A percentile compares a stretch with the other conserved stretches of the same genome.
phyloP scores from a whole-genome alignment of 176 grass and related monocot genomes.

The Saccharum officinarum region DNA sequence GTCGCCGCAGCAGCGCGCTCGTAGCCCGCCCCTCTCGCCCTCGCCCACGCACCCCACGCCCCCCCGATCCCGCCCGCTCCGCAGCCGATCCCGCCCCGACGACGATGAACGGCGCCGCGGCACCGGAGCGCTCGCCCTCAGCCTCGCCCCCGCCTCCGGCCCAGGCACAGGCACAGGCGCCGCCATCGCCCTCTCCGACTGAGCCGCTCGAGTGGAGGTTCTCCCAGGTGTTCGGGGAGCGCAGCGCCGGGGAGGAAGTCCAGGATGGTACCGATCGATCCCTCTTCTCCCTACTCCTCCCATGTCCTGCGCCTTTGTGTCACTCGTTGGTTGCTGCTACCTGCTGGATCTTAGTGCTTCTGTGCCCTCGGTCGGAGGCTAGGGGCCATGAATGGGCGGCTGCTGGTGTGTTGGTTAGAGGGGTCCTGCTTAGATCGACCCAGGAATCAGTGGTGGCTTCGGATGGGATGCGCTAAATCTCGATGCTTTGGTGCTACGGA shows the following conservation, averaged over 20 bases:
- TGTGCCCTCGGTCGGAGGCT: constrained; percentile 14
- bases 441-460: neutral
- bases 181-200: neutral
- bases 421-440: constrained; percentile 37
- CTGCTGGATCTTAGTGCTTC: constrained; percentile 46
- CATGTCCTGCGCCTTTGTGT: constrained; percentile 3
- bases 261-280: constrained; percentile 79
- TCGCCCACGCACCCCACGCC: neutral
- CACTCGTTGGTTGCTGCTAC: constrained; percentile 17
- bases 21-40: neutral
- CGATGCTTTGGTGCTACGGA: constrained; percentile 9
- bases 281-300: constrained; percentile 17
- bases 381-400: constrained; percentile 22
- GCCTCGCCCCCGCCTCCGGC: constrained; percentile 39
- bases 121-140: constrained; percentile 32
- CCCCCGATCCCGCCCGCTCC: constrained; percentile 24
- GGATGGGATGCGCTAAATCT: constrained; percentile 26
- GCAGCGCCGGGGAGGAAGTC: constrained; percentile 76
- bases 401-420: neutral
- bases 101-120: constrained; percentile 44
- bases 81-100: constrained; percentile 36
- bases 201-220: constrained; percentile 72
- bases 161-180: neutral
- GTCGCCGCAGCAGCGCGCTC: constrained; percentile 15
- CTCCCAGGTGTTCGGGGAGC: constrained; percentile 91